A percentile compares a stretch with the other conserved stretches of the same genome.
phyloP scores from a whole-genome alignment of 1,284 basidiomycete species.

The Neolentinus lepideus region DNA sequence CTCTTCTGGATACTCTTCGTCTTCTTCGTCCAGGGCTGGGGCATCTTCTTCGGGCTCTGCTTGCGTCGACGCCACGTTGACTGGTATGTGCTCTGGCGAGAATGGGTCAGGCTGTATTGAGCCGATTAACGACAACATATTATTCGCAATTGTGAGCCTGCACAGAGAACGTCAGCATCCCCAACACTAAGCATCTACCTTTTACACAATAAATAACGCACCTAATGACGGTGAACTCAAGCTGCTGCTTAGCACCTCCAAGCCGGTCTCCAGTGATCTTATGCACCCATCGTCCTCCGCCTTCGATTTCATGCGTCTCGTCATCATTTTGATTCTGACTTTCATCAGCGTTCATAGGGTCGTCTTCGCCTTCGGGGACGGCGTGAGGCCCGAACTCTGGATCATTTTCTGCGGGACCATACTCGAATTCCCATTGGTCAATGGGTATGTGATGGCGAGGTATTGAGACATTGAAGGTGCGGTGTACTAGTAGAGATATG shows the following conservation, averaged over 20 bases:
- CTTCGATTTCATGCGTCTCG: conserved; percentile 28
- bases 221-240: conserved; percentile 92
- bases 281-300: conserved; percentile 78
- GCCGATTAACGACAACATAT: conserved; percentile 91
- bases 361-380: conserved; percentile 13
- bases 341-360: conserved; percentile 11
- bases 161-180: conserved; percentile 6
- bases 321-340: conserved; percentile 20
- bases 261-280: conserved; percentile 63
- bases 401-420: conserved; percentile 72
- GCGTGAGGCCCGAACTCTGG: conserved; percentile 52
- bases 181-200: neutral
- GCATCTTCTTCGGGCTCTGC: conserved; percentile 9
- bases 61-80: conserved; percentile 12
- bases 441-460: conserved; percentile 86
- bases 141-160: conserved; percentile 89
- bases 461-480: conserved; percentile 96
- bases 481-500: conserved; percentile 86
- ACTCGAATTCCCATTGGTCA: conserved; percentile 83
- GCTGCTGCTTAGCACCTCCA: conserved; percentile 62
- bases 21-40: conserved; percentile 20
- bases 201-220: conserved; percentile 29
- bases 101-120: conserved; percentile 87
- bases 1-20: conserved; percentile 8
- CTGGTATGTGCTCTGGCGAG: conserved; percentile 51